phyloP scores from a whole-genome alignment of 495 filamentous ascomycete species.

The Hypoxylon intermedium region DNA sequence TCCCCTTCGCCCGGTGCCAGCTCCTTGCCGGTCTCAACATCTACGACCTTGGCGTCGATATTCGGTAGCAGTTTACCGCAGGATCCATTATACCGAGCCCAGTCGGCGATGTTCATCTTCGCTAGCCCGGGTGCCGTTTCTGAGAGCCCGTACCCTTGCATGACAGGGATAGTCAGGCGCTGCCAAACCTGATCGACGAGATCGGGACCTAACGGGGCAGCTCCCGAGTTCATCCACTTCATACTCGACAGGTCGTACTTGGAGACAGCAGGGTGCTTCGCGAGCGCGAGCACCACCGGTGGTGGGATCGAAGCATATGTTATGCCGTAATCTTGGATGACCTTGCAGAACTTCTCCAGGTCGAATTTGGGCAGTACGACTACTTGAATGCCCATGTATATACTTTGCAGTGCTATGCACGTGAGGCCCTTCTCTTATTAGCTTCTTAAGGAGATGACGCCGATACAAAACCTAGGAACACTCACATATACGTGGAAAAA shows the following conservation, averaged over 20 bases:
- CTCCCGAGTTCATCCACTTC: constrained; percentile 87
- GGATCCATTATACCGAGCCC: constrained; percentile 77
- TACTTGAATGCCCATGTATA: constrained; percentile 72
- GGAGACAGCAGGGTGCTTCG: constrained; percentile 75
- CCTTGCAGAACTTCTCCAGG: constrained; percentile 75
- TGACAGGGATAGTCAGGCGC: constrained; percentile 74
- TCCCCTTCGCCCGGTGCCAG: constrained; percentile 23
- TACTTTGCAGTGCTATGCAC: constrained; percentile 44
- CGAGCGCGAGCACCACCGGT: constrained; percentile 80
- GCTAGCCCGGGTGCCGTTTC: constrained; percentile 63
- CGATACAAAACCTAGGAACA: neutral
- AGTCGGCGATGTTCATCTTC: constrained; percentile 74
- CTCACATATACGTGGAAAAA: constrained; percentile 92
- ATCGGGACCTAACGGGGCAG: constrained; percentile 85
- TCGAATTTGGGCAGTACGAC: constrained; percentile 88
- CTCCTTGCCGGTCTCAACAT: constrained; percentile 54
- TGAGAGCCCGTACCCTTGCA: constrained; percentile 65
- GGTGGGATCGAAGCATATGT: constrained; percentile 86
- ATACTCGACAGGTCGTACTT: constrained; percentile 83
- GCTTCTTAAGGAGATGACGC: neutral
- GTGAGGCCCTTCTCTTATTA: constrained; percentile 42
- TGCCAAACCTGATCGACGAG: constrained; percentile 79
- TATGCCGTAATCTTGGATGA: constrained; percentile 75
- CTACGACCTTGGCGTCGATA: constrained; percentile 83
- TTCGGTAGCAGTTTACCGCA: constrained; percentile 83